Conservation (phyloP, 192 early-diverging fungal species). For the Geranomyces michiganensis region DNA sequence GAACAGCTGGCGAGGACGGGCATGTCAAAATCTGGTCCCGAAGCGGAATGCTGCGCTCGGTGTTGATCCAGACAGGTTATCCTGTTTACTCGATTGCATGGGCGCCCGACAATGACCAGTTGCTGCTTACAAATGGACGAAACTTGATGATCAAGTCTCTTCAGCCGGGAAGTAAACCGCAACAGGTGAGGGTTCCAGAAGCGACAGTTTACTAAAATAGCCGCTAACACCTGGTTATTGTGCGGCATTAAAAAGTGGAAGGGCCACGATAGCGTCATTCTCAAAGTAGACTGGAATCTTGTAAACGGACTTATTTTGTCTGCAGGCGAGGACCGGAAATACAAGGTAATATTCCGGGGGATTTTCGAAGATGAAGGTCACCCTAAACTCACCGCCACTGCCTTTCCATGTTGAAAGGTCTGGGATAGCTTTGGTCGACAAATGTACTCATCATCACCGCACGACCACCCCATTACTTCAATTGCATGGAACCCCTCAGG, state of each 20-base stretch:
- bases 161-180: constrained; percentile 58
- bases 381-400: too few species aligned
- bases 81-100: constrained; percentile 58
- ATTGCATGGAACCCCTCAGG: constrained; percentile 60
- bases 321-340: constrained; percentile 62
- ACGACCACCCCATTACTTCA: constrained; percentile 60
- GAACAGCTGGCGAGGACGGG: constrained; percentile 61
- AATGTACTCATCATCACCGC: constrained; percentile 48
- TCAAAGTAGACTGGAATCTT: constrained; percentile 61
- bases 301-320: constrained; percentile 61
- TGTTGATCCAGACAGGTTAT: constrained; percentile 48
- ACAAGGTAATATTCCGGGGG: too few species aligned
- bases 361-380: too few species aligned
- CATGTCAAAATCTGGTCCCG: constrained; percentile 61
- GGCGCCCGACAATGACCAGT: constrained; percentile 61
- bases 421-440: constrained; percentile 63
- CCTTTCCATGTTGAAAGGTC: constrained; percentile 41
- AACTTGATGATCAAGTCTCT: constrained; percentile 61
- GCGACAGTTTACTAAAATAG: too few species aligned
- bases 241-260: constrained; percentile 53
- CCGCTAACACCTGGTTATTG: not conserved
- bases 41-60: constrained; percentile 64
- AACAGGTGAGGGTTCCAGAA: constrained; percentile 44
- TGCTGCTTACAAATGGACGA: constrained; percentile 55
- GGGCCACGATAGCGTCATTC: constrained; percentile 61